These are phyloP conservation scores for Yamadazyma sp. DNA, from an alignment of 1,139 yeast genomes.

Conservation along the genomic window DNA sequence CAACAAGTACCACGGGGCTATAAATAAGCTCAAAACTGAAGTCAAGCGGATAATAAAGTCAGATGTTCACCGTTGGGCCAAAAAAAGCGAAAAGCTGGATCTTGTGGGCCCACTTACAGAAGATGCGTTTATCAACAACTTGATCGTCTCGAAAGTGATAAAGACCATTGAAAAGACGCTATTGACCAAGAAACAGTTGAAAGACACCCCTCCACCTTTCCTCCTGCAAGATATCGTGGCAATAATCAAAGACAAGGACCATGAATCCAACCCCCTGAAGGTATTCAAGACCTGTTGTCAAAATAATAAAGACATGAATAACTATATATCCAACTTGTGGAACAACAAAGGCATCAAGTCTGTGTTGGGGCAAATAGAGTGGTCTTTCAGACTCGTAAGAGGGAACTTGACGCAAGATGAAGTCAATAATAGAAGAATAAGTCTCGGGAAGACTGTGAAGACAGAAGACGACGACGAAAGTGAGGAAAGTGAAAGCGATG, in stretches of 20 bases:
- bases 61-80: conserved; percentile 19
- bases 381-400: conserved; percentile 58
- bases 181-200: conserved; percentile 26
- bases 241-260: conserved; percentile 28
- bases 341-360: conserved; percentile 54
- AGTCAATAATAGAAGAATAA: conserved; percentile 29
- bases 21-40: conserved; percentile 40
- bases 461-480: conserved; percentile 11
- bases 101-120: conserved; percentile 13
- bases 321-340: conserved; percentile 57
- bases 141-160: conserved; percentile 35
- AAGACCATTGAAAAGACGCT: conserved; percentile 29
- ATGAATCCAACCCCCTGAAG: conserved; percentile 42
- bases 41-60: conserved; percentile 29
- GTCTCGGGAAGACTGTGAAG: conserved; percentile 23
- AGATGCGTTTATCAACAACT: conserved; percentile 22
- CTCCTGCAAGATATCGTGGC: conserved; percentile 24
- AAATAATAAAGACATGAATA: conserved; percentile 38
- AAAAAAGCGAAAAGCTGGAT: conserved; percentile 3
- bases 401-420: conserved; percentile 56
- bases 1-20: conserved; percentile 51
- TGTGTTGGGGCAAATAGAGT: conserved; percentile 49
- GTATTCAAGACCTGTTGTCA: conserved; percentile 51
- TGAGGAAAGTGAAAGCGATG: conserved; percentile 39
- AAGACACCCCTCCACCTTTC: conserved; percentile 32